Conservation (phyloP, 306 rosid genomes). For the Senna siamea region DNA sequence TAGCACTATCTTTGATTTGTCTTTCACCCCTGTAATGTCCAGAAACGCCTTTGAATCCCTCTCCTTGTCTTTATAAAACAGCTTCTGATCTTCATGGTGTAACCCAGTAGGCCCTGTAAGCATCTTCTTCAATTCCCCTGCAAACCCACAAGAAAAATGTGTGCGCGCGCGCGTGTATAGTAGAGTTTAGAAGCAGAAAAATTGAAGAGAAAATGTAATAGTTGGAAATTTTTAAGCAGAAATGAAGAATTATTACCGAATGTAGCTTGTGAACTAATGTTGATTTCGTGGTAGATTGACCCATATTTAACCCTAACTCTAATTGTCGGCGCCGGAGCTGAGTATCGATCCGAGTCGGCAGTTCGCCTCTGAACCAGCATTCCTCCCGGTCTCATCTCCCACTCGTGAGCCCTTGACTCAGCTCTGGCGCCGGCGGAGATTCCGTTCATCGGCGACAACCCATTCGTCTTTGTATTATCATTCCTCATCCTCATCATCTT, state of each 20-base stretch:
- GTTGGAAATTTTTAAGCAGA: not conserved
- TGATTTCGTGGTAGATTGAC: slow-evolving; percentile 73
- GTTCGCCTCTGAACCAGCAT: slow-evolving; percentile 85
- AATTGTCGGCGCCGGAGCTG: slow-evolving; percentile 67
- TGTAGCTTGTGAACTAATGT: slow-evolving; percentile 77
- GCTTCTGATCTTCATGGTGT: slow-evolving; percentile 89
- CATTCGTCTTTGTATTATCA: slow-evolving; percentile 36
- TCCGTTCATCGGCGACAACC: slow-evolving; percentile 46
- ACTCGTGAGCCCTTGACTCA: slow-evolving; percentile 57
- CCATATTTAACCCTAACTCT: slow-evolving; percentile 77
- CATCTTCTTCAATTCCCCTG: slow-evolving; percentile 94
- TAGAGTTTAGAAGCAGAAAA: too few relatives aligned
- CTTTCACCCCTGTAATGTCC: slow-evolving; percentile 81
- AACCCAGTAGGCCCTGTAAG: slow-evolving; percentile 78
- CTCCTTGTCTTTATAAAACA: slow-evolving; percentile 77
- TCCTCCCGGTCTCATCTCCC: slow-evolving; percentile 96
- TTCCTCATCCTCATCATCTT: slow-evolving; percentile 83
- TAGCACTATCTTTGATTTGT: slow-evolving; percentile 73
- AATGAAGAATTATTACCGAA: slow-evolving; percentile 54
- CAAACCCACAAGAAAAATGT: not conserved
- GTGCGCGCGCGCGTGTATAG: too few relatives aligned
- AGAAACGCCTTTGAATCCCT: slow-evolving; percentile 88
- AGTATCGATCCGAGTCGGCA: slow-evolving; percentile 58
- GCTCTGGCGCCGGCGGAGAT: slow-evolving; percentile 36
- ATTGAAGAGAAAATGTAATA: too few relatives aligned